These are phyloP conservation scores for Penicillium sp. DNA, from an alignment of 2,329 filamentous ascomycete genomes.

Conservation along the genomic window DNA sequence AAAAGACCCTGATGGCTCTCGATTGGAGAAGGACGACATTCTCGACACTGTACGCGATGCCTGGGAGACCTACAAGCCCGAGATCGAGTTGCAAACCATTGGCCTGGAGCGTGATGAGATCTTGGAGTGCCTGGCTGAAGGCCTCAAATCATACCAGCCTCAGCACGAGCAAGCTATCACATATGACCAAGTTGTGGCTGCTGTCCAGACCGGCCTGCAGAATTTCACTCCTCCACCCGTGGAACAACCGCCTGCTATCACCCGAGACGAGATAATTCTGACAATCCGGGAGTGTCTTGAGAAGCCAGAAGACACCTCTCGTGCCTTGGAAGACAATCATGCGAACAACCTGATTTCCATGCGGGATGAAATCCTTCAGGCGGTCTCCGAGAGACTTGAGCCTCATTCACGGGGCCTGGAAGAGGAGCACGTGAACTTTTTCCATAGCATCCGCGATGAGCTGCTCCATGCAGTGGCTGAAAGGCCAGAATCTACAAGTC, in stretches of 20 bases:
- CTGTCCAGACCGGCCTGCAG: constrained; percentile 81
- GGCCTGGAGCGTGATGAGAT: constrained; percentile 90
- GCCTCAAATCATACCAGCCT: constrained; percentile 70
- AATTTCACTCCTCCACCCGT: constrained; percentile 74
- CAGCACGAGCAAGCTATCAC: constrained; percentile 61
- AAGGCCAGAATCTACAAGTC: background rate
- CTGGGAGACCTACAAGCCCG: constrained; percentile 91
- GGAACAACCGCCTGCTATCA: constrained; percentile 66
- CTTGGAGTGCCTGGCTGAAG: constrained; percentile 80
- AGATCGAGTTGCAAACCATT: constrained; percentile 86
- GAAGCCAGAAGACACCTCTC: constrained; percentile 61
- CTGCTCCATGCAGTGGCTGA: constrained; percentile 24
- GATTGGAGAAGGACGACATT: constrained; percentile 77
- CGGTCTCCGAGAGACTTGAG: constrained; percentile 27
- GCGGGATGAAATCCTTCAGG: constrained; percentile 34
- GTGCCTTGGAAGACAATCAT: constrained; percentile 25
- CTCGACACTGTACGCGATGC: constrained; percentile 84
- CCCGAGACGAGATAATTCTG: constrained; percentile 78
- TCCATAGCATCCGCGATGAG: constrained; percentile 28
- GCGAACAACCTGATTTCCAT: constrained; percentile 26
- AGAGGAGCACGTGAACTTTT: constrained; percentile 23
- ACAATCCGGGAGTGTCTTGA: constrained; percentile 85
- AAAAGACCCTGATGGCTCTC: constrained; percentile 48
- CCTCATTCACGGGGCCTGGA: constrained; percentile 18
- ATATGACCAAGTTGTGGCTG: constrained; percentile 79